Evolutionary conservation across 495 filamentous ascomycete species (phyloP).

Genomic region (Penicillium atrosanguineum): DNA sequence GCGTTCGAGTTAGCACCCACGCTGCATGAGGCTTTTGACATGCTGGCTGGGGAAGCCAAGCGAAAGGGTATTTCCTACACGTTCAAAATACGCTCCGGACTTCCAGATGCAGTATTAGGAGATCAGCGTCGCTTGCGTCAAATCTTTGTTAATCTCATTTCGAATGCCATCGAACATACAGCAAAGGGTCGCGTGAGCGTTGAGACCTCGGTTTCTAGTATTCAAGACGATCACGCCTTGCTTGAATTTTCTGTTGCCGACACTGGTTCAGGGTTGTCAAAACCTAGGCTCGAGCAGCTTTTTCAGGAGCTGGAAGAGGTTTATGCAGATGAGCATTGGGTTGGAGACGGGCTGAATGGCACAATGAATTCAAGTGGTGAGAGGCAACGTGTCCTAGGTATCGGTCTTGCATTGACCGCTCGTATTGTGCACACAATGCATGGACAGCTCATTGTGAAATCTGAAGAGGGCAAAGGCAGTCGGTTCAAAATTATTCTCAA

Average conservation of each 20-base stretch:
- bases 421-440: conserved; percentile 86
- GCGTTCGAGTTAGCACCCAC: conserved; percentile 69
- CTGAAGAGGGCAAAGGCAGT: conserved; percentile 81
- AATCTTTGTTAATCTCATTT: conserved; percentile 75
- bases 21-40: conserved; percentile 69
- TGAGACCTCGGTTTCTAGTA: conserved; percentile 50
- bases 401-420: conserved; percentile 84
- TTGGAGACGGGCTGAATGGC: conserved; percentile 1
- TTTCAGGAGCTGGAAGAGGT: conserved; percentile 90
- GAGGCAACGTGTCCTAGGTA: conserved; percentile 57
- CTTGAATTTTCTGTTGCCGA: conserved; percentile 78
- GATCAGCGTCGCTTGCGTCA: conserved; percentile 79
- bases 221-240: conserved; percentile 52
- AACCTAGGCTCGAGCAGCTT: conserved; percentile 67
- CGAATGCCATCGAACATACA: conserved; percentile 87
- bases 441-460: conserved; percentile 83
- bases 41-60: conserved; percentile 70
- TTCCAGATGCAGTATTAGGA: conserved; percentile 70
- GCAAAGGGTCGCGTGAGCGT: conserved; percentile 63
- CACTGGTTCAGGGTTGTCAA: conserved; percentile 78
- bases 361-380: not conserved
- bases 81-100: conserved; percentile 60
- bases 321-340: conserved; percentile 46
- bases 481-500: conserved; percentile 59
- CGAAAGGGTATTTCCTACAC: conserved; percentile 72